Conservation (phyloP, 2,329 filamentous ascomycete genomes). For the Cladosporium sphaerospermum region DNA sequence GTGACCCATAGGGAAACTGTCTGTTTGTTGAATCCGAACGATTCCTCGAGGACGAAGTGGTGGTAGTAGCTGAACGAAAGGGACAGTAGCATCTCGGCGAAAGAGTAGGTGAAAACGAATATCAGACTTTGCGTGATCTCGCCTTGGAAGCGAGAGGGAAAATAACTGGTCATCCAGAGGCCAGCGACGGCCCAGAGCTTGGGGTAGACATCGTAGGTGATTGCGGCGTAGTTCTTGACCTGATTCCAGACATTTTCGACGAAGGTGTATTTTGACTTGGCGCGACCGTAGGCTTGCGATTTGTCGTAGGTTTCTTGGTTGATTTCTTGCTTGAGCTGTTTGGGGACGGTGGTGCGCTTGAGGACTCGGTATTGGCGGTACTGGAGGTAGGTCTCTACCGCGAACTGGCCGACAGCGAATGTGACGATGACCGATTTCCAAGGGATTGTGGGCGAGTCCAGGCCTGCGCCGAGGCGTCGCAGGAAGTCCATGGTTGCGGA, state of each 20-base stretch:
- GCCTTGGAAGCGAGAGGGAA: constrained; percentile 73
- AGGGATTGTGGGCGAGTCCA: constrained; percentile 88
- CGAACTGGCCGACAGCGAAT: constrained; percentile 86
- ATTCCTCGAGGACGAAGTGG: constrained; percentile 92
- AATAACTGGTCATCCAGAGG: constrained; percentile 63
- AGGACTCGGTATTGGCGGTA: constrained; percentile 85
- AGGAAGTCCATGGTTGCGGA: constrained; percentile 29
- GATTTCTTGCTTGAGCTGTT: constrained; percentile 82
- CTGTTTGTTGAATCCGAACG: constrained; percentile 99
- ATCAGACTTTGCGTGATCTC: constrained; percentile 91
- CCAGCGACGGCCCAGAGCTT: constrained; percentile 84
- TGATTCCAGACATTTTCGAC: constrained; percentile 76
- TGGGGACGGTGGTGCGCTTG: constrained; percentile 70
- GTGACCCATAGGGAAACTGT: constrained; percentile 80
- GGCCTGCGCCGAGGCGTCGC: constrained; percentile 68
- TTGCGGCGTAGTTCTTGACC: constrained; percentile 79
- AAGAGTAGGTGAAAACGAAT: constrained; percentile 81
- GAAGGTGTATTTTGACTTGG: constrained; percentile 87
- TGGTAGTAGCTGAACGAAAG: constrained; percentile 83
- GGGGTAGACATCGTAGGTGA: constrained; percentile 85
- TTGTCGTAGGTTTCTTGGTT: constrained; percentile 89
- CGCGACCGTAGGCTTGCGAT: constrained; percentile 75
- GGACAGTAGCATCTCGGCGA: constrained; percentile 72
- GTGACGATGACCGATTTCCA: constrained; percentile 96
- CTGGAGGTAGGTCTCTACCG: constrained; percentile 84